Conservation (phyloP, 2,329 filamentous ascomycete species). For the Aaosphaeria pasadenensis region DNA sequence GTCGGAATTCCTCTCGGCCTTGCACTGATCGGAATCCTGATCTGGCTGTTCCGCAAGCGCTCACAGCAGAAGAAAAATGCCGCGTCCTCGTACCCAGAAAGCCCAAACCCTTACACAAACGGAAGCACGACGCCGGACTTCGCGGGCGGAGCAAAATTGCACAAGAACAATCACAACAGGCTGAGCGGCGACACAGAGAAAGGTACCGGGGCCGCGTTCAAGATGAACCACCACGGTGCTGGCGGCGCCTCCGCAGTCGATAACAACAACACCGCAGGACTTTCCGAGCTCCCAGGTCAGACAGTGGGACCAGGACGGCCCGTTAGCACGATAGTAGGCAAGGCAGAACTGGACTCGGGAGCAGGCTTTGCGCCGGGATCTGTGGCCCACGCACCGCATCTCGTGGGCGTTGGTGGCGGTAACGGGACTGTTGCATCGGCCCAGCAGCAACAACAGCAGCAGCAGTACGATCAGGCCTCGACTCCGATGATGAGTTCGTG, state of each 20-base stretch:
- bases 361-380: constrained; percentile 22
- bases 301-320: constrained; percentile 27
- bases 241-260: too few species aligned
- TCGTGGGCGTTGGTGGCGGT: constrained; percentile 30
- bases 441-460: background rate
- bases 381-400: constrained; percentile 19
- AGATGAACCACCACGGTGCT: too few species aligned
- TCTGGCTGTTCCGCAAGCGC: constrained; percentile 32
- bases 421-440: constrained; percentile 3
- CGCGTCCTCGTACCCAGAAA: constrained; percentile 11
- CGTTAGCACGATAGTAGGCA: constrained; percentile 22
- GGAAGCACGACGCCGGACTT: constrained; percentile 13
- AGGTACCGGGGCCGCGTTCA: too few species aligned
- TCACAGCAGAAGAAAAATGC: constrained; percentile 15
- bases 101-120: constrained; percentile 6
- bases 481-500: constrained; percentile 12
- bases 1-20: constrained; percentile 35
- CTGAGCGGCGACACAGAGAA: constrained; percentile 5
- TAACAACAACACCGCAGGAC: constrained; percentile 4
- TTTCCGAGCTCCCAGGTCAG: constrained; percentile 27
- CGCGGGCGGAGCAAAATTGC: constrained; percentile 18
- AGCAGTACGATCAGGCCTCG: too few species aligned
- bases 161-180: constrained; percentile 5
- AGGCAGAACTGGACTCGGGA: constrained; percentile 29
- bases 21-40: constrained; percentile 24